Conservation (phyloP, 1,284 basidiomycete genomes). For the Singerocomus inundabilis region DNA sequence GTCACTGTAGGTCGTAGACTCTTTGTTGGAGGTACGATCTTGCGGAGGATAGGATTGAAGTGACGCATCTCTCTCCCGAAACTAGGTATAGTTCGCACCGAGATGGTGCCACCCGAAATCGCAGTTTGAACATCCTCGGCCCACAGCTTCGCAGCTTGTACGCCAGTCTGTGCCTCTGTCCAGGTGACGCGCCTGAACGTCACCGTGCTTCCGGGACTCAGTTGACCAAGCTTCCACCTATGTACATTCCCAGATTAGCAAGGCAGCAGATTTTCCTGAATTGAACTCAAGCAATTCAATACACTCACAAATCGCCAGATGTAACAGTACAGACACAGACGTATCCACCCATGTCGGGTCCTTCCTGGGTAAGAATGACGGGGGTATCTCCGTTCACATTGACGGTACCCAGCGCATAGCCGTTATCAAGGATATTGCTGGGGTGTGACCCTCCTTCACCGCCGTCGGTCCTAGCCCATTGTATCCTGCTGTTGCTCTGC, state of each 20-base stretch:
- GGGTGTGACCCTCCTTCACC: constrained; percentile 75
- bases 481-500: constrained; percentile 41
- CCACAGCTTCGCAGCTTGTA: constrained; percentile 32
- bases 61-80: background rate
- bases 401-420: constrained; percentile 59
- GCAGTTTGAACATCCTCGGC: constrained; percentile 28
- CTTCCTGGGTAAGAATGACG: constrained; percentile 62
- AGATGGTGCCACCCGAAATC: background rate
- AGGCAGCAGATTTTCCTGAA: background rate
- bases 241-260: constrained; percentile 25
- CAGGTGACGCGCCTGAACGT: constrained; percentile 50
- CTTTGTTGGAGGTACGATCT: constrained; percentile 3
- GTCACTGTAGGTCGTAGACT: constrained; percentile 33
- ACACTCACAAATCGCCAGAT: constrained; percentile 48
- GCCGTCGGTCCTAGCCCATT: constrained; percentile 60
- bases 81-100: background rate
- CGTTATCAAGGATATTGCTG: constrained; percentile 69
- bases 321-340: constrained; percentile 55
- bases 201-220: constrained; percentile 51
- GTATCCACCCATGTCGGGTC: constrained; percentile 67
- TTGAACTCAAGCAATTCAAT: background rate
- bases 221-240: constrained; percentile 67
- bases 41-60: constrained; percentile 14
- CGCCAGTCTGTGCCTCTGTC: constrained; percentile 35
- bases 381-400: constrained; percentile 75